Base-by-base conservation (phyloP, 495 filamentous ascomycete species). In the Choiromyces venosus region DNA sequence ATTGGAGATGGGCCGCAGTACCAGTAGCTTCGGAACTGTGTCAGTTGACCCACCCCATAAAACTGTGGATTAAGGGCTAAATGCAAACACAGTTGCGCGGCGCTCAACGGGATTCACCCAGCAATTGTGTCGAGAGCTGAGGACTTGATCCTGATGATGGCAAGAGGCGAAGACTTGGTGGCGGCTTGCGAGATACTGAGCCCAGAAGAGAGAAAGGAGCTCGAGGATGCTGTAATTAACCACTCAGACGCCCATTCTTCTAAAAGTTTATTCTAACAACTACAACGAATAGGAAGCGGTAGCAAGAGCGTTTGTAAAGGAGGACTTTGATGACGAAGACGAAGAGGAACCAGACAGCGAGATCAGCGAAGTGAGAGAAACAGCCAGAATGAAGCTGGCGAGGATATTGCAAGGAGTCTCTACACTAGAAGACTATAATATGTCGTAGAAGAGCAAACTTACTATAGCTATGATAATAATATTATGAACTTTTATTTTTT, bases 11-110 rank as follows among this genome's bases (percentile, higher is more conserved):
- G 94, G 94, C 6, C 87, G 89, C 44, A 94, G 91, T 76, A 87
- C 82, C n/a, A 89, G 90, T 37, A 97, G 93, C 80, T 92, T 94
- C 74, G 95, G 94, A 5, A 93, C 91, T 16, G 86, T 88, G 84
- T 97, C 92, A 79, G 95, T 92, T 25, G 35, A 33, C n/a, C 35
- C 33, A 14, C 67, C 4, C 9, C 36, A 1, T 19, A 35, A 12
- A 29, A 19, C 12, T 29, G 40, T 68, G 18, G 10, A 16, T 52
- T 35, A 12, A 39, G 44, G 10, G 39, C 33, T 74, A 18, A 75
- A 37, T 7, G 5, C 18, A 2, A 18, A 16, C 1, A 46, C 68
- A 75, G 74, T 25, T 77, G 75, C 12, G 79, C 79, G 21, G 88
- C 89, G 2, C 88, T 96, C 78, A 96, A 94, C 73, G 93, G 93